Evolutionary conservation across 2,329 filamentous ascomycete species (phyloP), one percentile per base, ranked within the genome.

Genomic region (Neofusicoccum kwambonambiense): DNA sequence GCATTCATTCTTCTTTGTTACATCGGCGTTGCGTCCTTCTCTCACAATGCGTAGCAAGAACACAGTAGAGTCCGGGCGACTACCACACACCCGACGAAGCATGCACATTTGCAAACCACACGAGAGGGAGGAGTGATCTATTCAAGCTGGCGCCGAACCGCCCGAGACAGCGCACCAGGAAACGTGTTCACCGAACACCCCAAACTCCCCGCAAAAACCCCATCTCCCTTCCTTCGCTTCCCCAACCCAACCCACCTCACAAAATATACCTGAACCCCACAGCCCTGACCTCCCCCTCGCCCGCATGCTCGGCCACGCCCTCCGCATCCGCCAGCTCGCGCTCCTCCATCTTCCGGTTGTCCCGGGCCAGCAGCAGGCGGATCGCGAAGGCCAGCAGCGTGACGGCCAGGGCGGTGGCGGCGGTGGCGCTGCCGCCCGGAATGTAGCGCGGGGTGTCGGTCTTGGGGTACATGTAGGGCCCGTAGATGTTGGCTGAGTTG

Each of bases 361-460:
- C 76, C 9, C 68, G 67, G 1, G 65, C 66, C 65, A 78, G 74
- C 15, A 76, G 68, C 0, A 75, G 60, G 12, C 78, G 72, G 54
- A 78, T 71, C 1, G 74, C 62, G 7, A 76, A 65, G 3, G 78
- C 75, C 31, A 80, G 22, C 1, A 71, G 44, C 0, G 75, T 76
- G n/a, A 78, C 76, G 2, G 75, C 12, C 5, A 78, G 50, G 17
- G 74, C 75, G 31, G 80, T 73, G 1, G 54, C 72, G 3, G 77
- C 75, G 4, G 74, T 78, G 3, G 76, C 76, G 57, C 67, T 72
- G 0, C 76, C 76, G 1, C 75, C 77, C 7, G 77, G 71, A 5
- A 78, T 69, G 64, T 79, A 80, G 27, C 72, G 72, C 1, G 78
- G 79, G 1, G 71, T 75, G 1, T 74, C 74, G 2, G 71, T 67